These are phyloP conservation scores for Naganishia liquefaciens DNA, from an alignment of 1,284 basidiomycete species.

Conservation along the genomic window DNA sequence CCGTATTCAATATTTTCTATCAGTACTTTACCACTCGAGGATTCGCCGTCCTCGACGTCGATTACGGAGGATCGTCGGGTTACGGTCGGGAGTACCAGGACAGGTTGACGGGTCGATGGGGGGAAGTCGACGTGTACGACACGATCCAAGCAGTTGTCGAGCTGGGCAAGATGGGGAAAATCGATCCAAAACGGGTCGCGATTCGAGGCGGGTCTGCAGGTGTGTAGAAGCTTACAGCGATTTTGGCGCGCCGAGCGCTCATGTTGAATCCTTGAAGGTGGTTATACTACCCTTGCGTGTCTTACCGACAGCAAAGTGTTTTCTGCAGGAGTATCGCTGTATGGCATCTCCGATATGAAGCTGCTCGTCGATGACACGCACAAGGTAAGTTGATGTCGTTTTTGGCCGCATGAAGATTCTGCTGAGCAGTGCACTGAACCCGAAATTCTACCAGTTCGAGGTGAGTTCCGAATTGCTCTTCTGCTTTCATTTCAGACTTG, in stretches of 20 bases:
- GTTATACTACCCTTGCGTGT: constrained; percentile 49
- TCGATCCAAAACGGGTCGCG: constrained; percentile 40
- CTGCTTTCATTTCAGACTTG: neutral
- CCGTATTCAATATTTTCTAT: constrained; percentile 35
- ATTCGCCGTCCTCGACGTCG: constrained; percentile 43
- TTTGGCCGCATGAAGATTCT: too few species aligned
- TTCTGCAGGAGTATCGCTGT: constrained; percentile 40
- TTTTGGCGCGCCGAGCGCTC: neutral
- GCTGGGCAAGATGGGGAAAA: constrained; percentile 41
- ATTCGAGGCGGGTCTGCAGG: constrained; percentile 46
- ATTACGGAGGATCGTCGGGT: constrained; percentile 52
- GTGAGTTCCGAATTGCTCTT: constrained; percentile 8
- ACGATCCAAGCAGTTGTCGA: constrained; percentile 49
- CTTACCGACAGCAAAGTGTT: constrained; percentile 43
- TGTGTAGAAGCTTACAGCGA: neutral
- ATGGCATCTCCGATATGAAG: constrained; percentile 44
- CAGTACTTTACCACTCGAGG: constrained; percentile 47
- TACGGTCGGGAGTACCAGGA: constrained; percentile 46
- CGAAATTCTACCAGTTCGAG: constrained; percentile 30
- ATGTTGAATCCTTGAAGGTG: constrained; percentile 35
- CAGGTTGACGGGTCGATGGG: constrained; percentile 48
- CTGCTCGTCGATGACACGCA: constrained; percentile 36
- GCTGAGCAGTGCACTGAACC: too few species aligned
- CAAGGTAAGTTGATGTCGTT: too few species aligned
- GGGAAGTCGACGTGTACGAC: constrained; percentile 51